Evolutionary conservation across 2,329 filamentous ascomycete species (phyloP).

Genomic region (Teratosphaeria nubilosa): DNA sequence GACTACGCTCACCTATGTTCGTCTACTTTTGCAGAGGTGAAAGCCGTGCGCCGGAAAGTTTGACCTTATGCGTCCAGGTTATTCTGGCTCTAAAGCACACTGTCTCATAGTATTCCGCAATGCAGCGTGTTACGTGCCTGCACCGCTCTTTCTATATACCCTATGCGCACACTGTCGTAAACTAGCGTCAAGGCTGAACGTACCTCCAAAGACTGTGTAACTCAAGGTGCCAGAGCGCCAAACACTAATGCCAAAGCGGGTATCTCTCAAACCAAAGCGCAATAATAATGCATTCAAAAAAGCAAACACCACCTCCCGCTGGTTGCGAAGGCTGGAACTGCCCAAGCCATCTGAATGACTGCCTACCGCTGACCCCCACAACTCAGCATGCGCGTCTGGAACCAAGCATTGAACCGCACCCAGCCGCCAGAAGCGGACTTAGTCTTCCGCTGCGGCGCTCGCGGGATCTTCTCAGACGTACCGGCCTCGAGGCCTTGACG

Average conservation of each 20-base stretch:
- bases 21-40: no score
- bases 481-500: conserved; percentile 15
- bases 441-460: conserved; percentile 26
- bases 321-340: no score
- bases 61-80: no score
- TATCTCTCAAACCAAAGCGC: neutral
- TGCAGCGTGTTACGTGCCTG: neutral
- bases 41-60: no score
- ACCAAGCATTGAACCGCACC: conserved; percentile 48
- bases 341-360: neutral
- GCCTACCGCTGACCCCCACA: conserved; percentile 17
- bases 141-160: neutral
- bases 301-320: neutral
- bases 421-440: conserved; percentile 34
- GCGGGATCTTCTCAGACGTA: conserved; percentile 18
- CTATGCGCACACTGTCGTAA: neutral
- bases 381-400: conserved; percentile 44
- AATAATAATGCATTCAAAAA: neutral
- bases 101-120: neutral
- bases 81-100: neutral
- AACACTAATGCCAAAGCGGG: neutral
- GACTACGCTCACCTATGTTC: no score
- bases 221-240: neutral
- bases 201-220: neutral
- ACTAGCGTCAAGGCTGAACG: neutral